Base-by-base conservation (phyloP, 345 rosid species). In the Citropsis articulata region DNA sequence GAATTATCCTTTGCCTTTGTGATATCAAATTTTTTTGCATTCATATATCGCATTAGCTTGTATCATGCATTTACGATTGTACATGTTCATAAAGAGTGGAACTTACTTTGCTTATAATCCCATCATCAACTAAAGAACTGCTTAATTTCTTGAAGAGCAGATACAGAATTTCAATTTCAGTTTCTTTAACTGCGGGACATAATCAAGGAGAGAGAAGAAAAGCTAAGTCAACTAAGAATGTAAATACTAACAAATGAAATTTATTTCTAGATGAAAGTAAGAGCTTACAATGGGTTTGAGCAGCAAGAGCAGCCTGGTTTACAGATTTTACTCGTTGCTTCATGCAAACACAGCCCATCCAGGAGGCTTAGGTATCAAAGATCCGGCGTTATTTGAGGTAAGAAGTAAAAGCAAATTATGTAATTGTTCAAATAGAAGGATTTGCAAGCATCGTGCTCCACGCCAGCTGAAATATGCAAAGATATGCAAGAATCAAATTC, bases 81-180 rank as follows among this genome's bases (percentile, higher is more conserved):
- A 57, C 5, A 38, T 73, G 38, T 9, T 31, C 19, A 50, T 28
- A 72, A 62, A 25, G 24, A 48, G 69, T n/a, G 9, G 56, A 56
- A 56, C 77, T 75, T 77, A 93, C 97, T 85, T 85, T 93, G 89
- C 87, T 89, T 31, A 90, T 87, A 70, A 86, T 75, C 53, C 89
- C 90, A 83, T 93, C 94, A 40, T 90, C 81, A 63, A 62, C 80
- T 56, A 93, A 66, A 67, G 91, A 90, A 50, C 85, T 84, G 86
- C 94, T 87, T 81, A 88, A 72, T 86, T 88, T 90, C 83, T 78
- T 89, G 88, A 88, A 93, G 53, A 91, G 83, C 81, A 85, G 80
- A 77, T 81, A 76, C 75, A 91, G 79, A 78, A 92, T 87, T 82
- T 85, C 86, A 77, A 91, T 79, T 78, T 93, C 90, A 42, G 79